These are phyloP conservation scores for Podospora comata DNA, from an alignment of 495 filamentous ascomycete genomes.

Conservation along the genomic window DNA sequence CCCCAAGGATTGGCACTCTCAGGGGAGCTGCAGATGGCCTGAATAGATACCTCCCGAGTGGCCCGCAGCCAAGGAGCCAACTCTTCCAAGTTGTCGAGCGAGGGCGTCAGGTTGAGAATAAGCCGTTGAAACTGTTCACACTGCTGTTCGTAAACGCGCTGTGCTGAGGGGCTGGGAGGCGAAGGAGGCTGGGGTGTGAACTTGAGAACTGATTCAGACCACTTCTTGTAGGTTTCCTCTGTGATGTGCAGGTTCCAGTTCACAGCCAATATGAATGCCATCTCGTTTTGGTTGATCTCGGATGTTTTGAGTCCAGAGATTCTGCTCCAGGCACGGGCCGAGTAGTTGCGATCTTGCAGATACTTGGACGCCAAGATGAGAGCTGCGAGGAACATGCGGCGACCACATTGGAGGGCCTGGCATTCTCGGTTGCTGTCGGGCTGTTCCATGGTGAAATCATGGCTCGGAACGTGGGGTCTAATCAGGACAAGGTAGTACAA, in stretches of 20 bases:
- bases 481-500: conserved; percentile 95
- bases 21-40: conserved; percentile 34
- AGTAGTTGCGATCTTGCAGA: conserved; percentile 96
- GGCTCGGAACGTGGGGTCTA: conserved; percentile 80
- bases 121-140: conserved; percentile 68
- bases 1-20: conserved; percentile 16
- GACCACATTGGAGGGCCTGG: conserved; percentile 90
- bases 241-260: conserved; percentile 94
- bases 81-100: conserved; percentile 61
- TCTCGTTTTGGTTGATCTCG: conserved; percentile 96
- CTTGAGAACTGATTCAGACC: conserved; percentile 87
- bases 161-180: conserved; percentile 44
- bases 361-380: conserved; percentile 96
- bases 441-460: conserved; percentile 84
- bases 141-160: conserved; percentile 42
- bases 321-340: conserved; percentile 95
- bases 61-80: conserved; percentile 36
- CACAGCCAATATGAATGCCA: conserved; percentile 84
- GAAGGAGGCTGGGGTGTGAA: conserved; percentile 69
- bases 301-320: conserved; percentile 86
- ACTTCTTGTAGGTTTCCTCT: conserved; percentile 81
- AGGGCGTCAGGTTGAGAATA: conserved; percentile 74
- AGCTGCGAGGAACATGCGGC: conserved; percentile 93
- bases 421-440: conserved; percentile 65
- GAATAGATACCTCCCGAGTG: conserved; percentile 33